Percentiles rank a stretch among this genome's conserved stretches.
These are phyloP conservation scores for Schwanniomyces vanrijiae DNA, from an alignment of 805 yeast genomes.

Conservation along the genomic window DNA sequence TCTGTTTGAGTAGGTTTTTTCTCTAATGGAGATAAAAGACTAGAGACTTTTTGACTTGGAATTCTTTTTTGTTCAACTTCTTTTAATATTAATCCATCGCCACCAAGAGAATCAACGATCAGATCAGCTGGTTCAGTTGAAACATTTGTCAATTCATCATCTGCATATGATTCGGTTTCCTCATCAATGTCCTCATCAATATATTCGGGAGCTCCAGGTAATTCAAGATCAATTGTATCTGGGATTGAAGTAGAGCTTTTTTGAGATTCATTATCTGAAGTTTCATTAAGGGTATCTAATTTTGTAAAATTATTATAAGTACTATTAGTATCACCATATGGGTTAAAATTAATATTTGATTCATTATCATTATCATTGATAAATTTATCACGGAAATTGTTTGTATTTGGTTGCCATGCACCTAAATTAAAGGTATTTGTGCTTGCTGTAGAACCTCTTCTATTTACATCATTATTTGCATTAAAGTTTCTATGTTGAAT, in stretches of 20 bases:
- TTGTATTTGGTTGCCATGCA: conserved; percentile 61
- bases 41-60: conserved; percentile 20
- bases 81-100: background rate
- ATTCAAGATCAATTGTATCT: conserved; percentile 38
- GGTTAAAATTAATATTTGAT: conserved; percentile 27
- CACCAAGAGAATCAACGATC: background rate
- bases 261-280: conserved; percentile 18
- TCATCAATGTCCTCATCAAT: conserved; percentile 17
- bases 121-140: background rate
- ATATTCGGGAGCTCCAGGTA: conserved; percentile 38
- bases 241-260: conserved; percentile 35
- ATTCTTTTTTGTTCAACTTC: background rate
- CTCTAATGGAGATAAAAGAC: conserved; percentile 17
- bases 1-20: background rate
- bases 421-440: conserved; percentile 46
- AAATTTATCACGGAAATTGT: conserved; percentile 47
- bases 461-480: conserved; percentile 11
- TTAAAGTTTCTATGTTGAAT: conserved; percentile 2
- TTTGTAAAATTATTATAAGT: conserved; percentile 36
- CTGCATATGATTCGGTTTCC: conserved; percentile 4
- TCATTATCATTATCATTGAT: conserved; percentile 45
- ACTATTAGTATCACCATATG: conserved; percentile 13
- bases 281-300: conserved; percentile 17
- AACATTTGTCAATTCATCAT: conserved; percentile 4
- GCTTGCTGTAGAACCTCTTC: conserved; percentile 37